phyloP scores from a whole-genome alignment of 2,329 filamentous ascomycete genomes.

The Fusarium penzigii region DNA sequence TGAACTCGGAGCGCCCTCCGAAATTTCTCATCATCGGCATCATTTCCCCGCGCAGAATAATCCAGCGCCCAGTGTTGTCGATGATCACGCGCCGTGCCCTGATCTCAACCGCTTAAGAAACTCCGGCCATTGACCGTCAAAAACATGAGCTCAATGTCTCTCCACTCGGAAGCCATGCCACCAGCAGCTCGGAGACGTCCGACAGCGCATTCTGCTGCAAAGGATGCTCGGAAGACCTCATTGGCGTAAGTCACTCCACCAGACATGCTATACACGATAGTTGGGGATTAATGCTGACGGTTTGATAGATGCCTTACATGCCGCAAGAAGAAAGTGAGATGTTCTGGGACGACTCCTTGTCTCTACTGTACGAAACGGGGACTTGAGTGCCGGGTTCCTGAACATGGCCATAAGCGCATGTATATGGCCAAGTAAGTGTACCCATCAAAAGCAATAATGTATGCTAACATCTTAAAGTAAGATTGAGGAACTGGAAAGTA shows the following conservation, averaged over 20 bases:
- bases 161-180: conserved; percentile 13
- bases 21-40: not conserved
- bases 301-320: conserved; percentile 25
- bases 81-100: not conserved
- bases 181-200: conserved; percentile 27
- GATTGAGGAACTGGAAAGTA: conserved; percentile 28
- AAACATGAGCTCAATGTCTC: conserved; percentile 7
- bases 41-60: not conserved
- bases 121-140: not conserved
- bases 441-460: not conserved
- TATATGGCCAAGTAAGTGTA: conserved; percentile 28
- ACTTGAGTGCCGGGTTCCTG: conserved; percentile 27
- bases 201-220: conserved; percentile 16
- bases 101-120: not conserved
- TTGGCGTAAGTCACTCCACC: conserved; percentile 26
- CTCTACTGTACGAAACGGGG: conserved; percentile 29
- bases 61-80: not conserved
- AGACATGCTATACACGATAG: not conserved
- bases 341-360: conserved; percentile 29
- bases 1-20: not conserved
- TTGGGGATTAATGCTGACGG: too few relatives aligned
- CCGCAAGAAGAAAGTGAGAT: conserved; percentile 30
- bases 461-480: conserved; percentile 11
- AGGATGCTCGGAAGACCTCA: conserved; percentile 27
- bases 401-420: conserved; percentile 30